Evolutionary conservation across 192 early-diverging fungal genomes (phyloP), one percentile per base, ranked within the genome.

Genomic region (Phycomyces blakesleeanus): DNA sequence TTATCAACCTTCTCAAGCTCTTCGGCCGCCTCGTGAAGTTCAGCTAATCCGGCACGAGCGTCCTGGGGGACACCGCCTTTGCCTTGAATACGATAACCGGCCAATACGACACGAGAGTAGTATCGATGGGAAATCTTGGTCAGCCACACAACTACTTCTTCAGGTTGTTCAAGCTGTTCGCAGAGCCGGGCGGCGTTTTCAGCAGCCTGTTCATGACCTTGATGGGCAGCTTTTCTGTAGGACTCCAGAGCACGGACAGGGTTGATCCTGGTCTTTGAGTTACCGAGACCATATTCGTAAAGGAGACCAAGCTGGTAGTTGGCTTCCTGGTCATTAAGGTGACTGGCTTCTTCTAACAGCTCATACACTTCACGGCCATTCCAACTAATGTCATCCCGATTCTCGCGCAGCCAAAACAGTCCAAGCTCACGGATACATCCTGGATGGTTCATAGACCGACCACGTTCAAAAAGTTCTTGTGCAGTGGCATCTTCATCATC

Each of bases 391-490:
- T 63, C 71, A 47, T 53, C 49, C 21, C 57, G 29, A 14, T 47
- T 55, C 54, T 42, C 60, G 10, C n/a, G 34, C 26, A 67, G 29
- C 20, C 44, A 47, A 18, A 59, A 39, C 6, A 67, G 16, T 5
- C 60, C 71, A 14, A 60, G 29, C 54, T 57, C 64, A 6, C 71
- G 64, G 2, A 67, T 62, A 52, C 65, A 66, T 25, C 57, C 71
- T 5, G 56, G 49, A 34, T 67, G 51, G 16, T 53, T 50, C 2
- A 47, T 47, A 18, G 41, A 22, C 53, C 51, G 51, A 11, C 52
- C 64, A 25, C 65, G 64, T 47, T 73, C 22, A 34, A 63, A 55
- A 38, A 51, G 67, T 8, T 42, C 25, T 6, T 51, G 20, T 6
- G 38, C 26, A 7, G 65, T 65, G 15, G 12, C 18, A 4, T 66